phyloP scores from a whole-genome alignment of 2,329 filamentous ascomycete genomes.

The Fusarium musae region DNA sequence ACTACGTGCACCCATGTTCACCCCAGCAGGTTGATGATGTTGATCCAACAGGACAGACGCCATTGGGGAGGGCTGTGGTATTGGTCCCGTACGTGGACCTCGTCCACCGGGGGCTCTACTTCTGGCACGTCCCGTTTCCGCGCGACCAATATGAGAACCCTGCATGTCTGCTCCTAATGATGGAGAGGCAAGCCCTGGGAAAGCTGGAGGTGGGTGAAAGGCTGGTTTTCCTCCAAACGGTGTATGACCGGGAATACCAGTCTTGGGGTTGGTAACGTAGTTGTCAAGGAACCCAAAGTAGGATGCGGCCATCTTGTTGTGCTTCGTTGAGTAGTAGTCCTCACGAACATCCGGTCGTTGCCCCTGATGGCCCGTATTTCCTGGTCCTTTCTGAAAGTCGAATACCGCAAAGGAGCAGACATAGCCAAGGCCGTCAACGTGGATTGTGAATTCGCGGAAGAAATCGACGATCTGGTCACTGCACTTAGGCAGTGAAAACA shows the following conservation, averaged over 20 bases:
- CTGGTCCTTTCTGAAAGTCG: slow-evolving; percentile 87
- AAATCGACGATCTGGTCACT: slow-evolving; percentile 96
- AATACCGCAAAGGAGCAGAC: slow-evolving; percentile 98
- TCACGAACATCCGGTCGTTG: slow-evolving; percentile 75
- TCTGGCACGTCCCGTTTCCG: slow-evolving; percentile 57
- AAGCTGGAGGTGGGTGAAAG: slow-evolving; percentile 80
- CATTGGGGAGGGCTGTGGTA: slow-evolving; percentile 71
- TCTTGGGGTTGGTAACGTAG: slow-evolving; percentile 81
- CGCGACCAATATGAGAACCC: slow-evolving; percentile 57
- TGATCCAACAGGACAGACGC: slow-evolving; percentile 79
- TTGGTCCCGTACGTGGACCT: slow-evolving; percentile 47
- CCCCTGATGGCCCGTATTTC: slow-evolving; percentile 54
- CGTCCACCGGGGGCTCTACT: slow-evolving; percentile 53
- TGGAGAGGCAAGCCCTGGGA: slow-evolving; percentile 76
- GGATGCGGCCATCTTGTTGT: slow-evolving; percentile 98
- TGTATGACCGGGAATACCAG: slow-evolving; percentile 70
- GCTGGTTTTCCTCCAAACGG: slow-evolving; percentile 62
- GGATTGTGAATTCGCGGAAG: slow-evolving; percentile 96
- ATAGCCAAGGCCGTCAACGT: slow-evolving; percentile 94
- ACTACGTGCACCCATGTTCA: slow-evolving; percentile 58
- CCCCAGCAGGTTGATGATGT: slow-evolving; percentile 74
- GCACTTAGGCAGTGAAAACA: slow-evolving; percentile 86
- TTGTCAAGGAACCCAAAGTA: slow-evolving; percentile 96
- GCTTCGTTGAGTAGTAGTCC: slow-evolving; percentile 94
- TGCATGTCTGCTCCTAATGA: slow-evolving; percentile 67